Conservation (phyloP, 129 eudicot genomes). For the Pseudognaphalium luteoalbum region DNA sequence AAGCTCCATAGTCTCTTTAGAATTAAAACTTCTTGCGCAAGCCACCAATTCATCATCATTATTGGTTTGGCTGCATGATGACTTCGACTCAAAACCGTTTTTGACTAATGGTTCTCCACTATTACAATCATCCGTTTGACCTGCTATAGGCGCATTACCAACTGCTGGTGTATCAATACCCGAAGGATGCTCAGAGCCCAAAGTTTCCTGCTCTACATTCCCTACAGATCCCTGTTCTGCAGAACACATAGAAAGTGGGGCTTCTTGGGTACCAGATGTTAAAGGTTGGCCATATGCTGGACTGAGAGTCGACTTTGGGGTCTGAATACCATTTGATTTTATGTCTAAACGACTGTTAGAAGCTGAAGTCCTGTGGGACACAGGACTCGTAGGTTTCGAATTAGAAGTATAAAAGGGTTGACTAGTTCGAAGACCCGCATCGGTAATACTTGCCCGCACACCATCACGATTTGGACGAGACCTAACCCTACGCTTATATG, state of each 20-base stretch:
- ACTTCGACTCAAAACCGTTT: constrained; percentile 61
- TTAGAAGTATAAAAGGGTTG: constrained; percentile 17
- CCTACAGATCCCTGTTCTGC: constrained; percentile 27
- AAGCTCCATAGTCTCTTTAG: constrained; percentile 57
- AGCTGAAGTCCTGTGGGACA: constrained; percentile 31
- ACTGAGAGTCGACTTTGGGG: constrained; percentile 40
- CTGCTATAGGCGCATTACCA: constrained; percentile 34
- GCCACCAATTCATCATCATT: constrained; percentile 38
- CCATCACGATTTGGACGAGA: constrained; percentile 76
- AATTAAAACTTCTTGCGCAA: constrained; percentile 29
- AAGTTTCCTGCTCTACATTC: constrained; percentile 36
- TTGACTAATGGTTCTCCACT: constrained; percentile 30
- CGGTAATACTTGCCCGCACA: constrained; percentile 57
- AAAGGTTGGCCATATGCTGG: constrained; percentile 30
- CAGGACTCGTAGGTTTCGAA: constrained; percentile 46
- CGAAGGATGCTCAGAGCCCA: constrained; percentile 42
- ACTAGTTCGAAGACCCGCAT: constrained; percentile 40
- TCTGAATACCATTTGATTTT: constrained; percentile 46
- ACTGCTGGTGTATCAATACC: constrained; percentile 28
- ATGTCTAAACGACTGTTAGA: constrained; percentile 43
- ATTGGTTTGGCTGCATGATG: constrained; percentile 55
- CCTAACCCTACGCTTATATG: constrained; percentile 80
- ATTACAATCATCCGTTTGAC: constrained; percentile 41
- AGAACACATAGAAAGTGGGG: constrained; percentile 34
- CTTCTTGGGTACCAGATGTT: constrained; percentile 36